Conservation (phyloP, 768 basidiomycete genomes). For the Lentinula lateritia region DNA sequence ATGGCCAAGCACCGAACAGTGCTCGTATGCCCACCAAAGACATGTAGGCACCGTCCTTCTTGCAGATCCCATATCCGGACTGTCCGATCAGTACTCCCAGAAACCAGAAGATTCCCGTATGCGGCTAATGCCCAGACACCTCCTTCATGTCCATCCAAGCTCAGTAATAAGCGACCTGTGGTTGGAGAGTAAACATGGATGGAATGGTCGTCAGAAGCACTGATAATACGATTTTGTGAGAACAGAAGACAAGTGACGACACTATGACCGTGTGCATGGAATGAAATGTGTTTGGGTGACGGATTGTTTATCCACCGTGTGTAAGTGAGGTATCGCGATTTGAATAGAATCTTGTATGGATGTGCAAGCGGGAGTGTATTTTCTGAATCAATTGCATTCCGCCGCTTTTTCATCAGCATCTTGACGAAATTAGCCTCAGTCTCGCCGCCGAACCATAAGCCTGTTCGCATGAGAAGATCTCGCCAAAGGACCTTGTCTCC, state of each 20-base stretch:
- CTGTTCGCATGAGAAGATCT: constrained; percentile 75
- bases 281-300: constrained; percentile 71
- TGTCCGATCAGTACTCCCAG: constrained; percentile 90
- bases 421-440: constrained; percentile 78
- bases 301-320: constrained; percentile 75
- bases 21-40: constrained; percentile 94
- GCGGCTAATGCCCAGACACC: constrained; percentile 97
- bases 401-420: constrained; percentile 59
- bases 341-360: constrained; percentile 91
- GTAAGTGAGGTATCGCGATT: constrained; percentile 77
- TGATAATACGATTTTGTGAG: constrained; percentile 92
- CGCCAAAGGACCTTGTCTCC: constrained; percentile 88
- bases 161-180: constrained; percentile 68
- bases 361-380: constrained; percentile 65
- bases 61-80: constrained; percentile 88
- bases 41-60: constrained; percentile 79
- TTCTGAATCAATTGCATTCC: constrained; percentile 25
- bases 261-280: constrained; percentile 82
- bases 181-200: constrained; percentile 92
- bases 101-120: constrained; percentile 82
- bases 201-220: constrained; percentile 94
- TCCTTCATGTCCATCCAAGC: constrained; percentile 87
- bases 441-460: constrained; percentile 86
- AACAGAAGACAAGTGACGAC: constrained; percentile 97
- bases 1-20: constrained; percentile 96